Conservation (phyloP, 352 stramenopile genomes). For the Globisporangium spinosum region DNA sequence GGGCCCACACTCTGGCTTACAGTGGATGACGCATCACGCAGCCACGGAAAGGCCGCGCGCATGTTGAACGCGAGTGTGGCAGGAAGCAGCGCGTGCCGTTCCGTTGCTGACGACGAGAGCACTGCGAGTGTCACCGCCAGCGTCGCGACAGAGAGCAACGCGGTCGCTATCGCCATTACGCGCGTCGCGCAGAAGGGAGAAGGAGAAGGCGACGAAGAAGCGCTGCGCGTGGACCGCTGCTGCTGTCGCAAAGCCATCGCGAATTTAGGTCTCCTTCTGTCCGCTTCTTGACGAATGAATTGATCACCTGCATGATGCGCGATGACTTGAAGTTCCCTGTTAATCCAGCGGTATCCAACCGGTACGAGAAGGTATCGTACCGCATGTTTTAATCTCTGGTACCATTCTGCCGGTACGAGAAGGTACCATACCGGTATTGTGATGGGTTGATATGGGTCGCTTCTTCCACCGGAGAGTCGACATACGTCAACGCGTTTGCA, state of each 20-base stretch:
- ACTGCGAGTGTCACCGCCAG: not conserved
- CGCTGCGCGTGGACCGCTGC: not conserved
- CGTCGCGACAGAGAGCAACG: not conserved
- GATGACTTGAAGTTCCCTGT: not conserved
- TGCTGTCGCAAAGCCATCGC: not conserved
- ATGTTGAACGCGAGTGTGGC: conserved; percentile 2
- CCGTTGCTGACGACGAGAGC: not conserved
- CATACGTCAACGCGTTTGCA: too few species aligned
- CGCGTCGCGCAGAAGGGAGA: not conserved
- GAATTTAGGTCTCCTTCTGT: not conserved
- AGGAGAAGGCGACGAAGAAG: not conserved
- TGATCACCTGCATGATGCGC: too few species aligned
- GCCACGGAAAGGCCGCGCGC: not conserved
- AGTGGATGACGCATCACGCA: not conserved
- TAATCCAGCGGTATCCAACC: not conserved
- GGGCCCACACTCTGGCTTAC: not conserved
- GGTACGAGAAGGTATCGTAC: not conserved
- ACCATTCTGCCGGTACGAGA: not conserved
- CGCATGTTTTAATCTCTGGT: not conserved
- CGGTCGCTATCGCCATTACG: not conserved
- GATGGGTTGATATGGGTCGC: too few species aligned
- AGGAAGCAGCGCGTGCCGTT: not conserved
- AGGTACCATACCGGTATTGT: not conserved
- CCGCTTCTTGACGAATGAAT: not conserved
- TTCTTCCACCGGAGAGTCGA: too few species aligned